Evolutionary conservation across 257 asterid species (phyloP).

Genomic region (Pogostemon cablin): DNA sequence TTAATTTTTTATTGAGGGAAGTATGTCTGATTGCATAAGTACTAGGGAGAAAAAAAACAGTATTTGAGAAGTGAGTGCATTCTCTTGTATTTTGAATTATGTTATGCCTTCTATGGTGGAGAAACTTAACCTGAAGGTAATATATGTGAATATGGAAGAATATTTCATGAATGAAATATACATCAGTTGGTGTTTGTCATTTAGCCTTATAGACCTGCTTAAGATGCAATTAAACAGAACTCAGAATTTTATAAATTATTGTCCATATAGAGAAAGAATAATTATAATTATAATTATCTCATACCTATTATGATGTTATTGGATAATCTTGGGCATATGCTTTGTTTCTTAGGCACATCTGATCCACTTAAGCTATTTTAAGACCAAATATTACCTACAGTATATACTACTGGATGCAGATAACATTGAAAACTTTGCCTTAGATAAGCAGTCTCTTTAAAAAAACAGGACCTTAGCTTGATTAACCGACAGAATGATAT

Average conservation of each 20-base stretch:
- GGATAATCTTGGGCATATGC: not conserved
- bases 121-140: not conserved
- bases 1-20: not conserved
- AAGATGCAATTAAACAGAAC: not conserved
- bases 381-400: not conserved
- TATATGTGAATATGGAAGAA: not conserved
- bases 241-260: not conserved
- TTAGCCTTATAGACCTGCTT: not conserved
- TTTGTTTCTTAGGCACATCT: slow-evolving; percentile 16
- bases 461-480: not conserved
- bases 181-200: not conserved
- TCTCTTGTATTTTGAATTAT: not conserved
- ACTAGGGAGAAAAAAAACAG: not conserved
- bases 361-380: not conserved
- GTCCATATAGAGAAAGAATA: not conserved
- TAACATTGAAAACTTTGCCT: not conserved
- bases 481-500: slow-evolving; percentile 3
- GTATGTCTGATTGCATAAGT: not conserved
- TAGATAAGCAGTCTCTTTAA: not conserved
- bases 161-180: not conserved
- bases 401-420: not conserved
- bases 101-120: not conserved
- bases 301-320: not conserved
- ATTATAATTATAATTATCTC: too few relatives aligned
- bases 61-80: not conserved